Evolutionary conservation across 176 grass and related monocot genomes (phyloP).

Genomic region (Aegilops sharonensis): DNA sequence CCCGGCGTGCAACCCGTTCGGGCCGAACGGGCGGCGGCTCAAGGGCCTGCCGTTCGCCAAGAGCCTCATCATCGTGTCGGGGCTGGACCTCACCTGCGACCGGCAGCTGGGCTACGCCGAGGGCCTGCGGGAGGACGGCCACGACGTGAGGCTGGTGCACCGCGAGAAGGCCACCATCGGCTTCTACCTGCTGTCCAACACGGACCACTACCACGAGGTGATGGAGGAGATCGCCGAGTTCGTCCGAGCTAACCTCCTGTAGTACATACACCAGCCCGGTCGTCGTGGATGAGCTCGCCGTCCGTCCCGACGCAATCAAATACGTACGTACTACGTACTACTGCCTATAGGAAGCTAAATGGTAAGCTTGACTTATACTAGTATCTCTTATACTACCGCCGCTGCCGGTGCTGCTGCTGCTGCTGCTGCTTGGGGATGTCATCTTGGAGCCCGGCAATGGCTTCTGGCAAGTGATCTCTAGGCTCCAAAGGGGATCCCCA

Average conservation of each 20-base stretch:
- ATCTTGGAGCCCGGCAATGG: constrained; percentile 29
- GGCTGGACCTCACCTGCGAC: constrained; percentile 85
- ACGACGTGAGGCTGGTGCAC: constrained; percentile 70
- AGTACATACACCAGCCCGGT: constrained; percentile 39
- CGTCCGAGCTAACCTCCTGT: constrained; percentile 68
- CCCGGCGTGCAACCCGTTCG: constrained; percentile 92
- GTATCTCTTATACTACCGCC: constrained; percentile 29
- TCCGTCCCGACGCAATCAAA: constrained; percentile 7
- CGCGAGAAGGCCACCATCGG: constrained; percentile 85
- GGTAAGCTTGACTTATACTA: constrained; percentile 58
- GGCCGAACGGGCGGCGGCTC: constrained; percentile 63
- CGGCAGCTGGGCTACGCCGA: constrained; percentile 84
- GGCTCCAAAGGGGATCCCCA: background rate
- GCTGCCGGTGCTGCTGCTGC: background rate
- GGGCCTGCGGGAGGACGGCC: constrained; percentile 65
- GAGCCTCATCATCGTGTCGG: constrained; percentile 92
- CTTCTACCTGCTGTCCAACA: constrained; percentile 93
- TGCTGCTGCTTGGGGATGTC: constrained; percentile 26
- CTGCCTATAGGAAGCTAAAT: constrained; percentile 38
- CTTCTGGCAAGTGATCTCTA: background rate
- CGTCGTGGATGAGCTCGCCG: constrained; percentile 26
- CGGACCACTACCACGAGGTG: constrained; percentile 87
- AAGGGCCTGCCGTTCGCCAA: constrained; percentile 64
- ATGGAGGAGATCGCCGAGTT: constrained; percentile 96
- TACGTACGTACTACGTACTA: background rate